phyloP scores from a whole-genome alignment of 768 basidiomycete species.

The Pleurotus ostreatus region DNA sequence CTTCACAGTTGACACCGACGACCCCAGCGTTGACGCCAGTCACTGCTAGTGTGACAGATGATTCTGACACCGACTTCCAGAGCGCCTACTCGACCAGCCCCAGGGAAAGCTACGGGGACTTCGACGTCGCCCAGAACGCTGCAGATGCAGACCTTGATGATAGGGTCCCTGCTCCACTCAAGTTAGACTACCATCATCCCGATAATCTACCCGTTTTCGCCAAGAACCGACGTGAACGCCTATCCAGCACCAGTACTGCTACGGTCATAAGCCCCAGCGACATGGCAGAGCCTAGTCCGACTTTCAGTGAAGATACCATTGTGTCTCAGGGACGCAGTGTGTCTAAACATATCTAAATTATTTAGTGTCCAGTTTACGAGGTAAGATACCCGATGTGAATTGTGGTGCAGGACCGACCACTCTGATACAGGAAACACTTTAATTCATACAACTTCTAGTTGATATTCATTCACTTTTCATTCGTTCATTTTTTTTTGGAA shows the following conservation, averaged over 20 bases:
- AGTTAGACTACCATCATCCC: conserved; percentile 20
- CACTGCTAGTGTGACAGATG: conserved; percentile 41
- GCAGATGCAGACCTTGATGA: conserved; percentile 20
- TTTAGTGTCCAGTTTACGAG: background rate
- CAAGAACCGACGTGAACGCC: conserved; percentile 46
- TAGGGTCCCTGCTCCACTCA: conserved; percentile 7
- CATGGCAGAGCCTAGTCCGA: conserved; percentile 28
- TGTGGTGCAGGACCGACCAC: conserved; percentile 3
- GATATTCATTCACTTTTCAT: background rate
- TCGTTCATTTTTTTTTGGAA: background rate
- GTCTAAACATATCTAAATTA: conserved; percentile 10
- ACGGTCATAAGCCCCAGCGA: conserved; percentile 28
- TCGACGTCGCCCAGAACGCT: conserved; percentile 28
- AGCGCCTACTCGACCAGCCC: conserved; percentile 81
- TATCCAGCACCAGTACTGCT: conserved; percentile 58
- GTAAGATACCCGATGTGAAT: conserved; percentile 5
- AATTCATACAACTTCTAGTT: background rate
- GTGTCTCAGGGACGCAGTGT: conserved; percentile 12
- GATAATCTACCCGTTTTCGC: conserved; percentile 23
- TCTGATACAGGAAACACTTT: conserved; percentile 7
- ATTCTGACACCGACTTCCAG: conserved; percentile 84
- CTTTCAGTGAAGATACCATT: conserved; percentile 37
- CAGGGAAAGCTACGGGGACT: conserved; percentile 58
- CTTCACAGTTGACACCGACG: conserved; percentile 21
- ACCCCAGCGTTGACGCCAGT: conserved; percentile 29